Evolutionary conservation across 208 protist genomes (phyloP), one percentile per base, ranked within the genome.

Genomic region (Trypanosoma conorhini): DNA sequence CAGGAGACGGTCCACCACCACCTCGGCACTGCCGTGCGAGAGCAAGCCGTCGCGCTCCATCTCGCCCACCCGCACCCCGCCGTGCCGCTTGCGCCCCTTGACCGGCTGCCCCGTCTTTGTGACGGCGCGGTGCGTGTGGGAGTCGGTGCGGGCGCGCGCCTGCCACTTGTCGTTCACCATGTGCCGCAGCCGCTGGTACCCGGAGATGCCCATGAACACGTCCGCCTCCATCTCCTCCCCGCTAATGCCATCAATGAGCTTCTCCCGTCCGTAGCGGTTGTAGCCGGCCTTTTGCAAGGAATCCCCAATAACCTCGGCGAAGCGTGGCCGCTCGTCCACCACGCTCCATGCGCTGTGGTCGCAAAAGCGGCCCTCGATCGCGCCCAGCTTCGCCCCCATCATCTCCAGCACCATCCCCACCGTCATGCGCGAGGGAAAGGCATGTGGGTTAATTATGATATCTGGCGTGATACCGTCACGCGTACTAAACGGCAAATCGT

Each of bases 391-490:
- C 31, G 86, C 96, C 0, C 98, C 93, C 88, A 99, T 98, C 65
- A 89, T 95, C 80, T 99, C 99, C 52, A 99, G 83, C 62, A 99
- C 82, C 97, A 99, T 99, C 56, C 99, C 99, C 55, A 99, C 99
- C 15, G 99, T 99, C 99, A 99, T 99, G 79, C 99, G 98, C 8
- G 99, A 99, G 33, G 99, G 99, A 86, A 99, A 99, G 75, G 99
- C 99, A 82, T 99, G 99, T 33, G 99, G 99, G 88, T 99, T 99
- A 83, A 99, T 99, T 80, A 99, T 98, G 59, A 99, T 86, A 81
- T 99, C 99, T 8, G 99, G 99, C 5, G 84, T 95, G 63, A 99
- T 96, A 70, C 99, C 99, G 69, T 67, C 85, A 31, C 97, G 88
- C 38, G 85, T 94, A 70, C 81, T 70, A 85, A 99, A 99, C 40